phyloP scores from a whole-genome alignment of 1,139 yeast species.

The Debaryomyces sp. region DNA sequence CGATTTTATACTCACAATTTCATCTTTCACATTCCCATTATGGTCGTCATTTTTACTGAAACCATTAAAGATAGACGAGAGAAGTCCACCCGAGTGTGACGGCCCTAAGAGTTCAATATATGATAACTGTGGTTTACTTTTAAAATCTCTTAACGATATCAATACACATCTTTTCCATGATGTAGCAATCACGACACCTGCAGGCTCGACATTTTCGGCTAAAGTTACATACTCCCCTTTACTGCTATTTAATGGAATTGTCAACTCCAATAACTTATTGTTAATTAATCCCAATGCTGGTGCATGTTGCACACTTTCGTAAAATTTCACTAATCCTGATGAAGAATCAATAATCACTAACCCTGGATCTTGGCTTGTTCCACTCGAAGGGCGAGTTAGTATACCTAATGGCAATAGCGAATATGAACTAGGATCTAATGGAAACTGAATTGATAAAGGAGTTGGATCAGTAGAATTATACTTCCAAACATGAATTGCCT shows the following conservation, averaged over 20 bases:
- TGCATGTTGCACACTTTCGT: slow-evolving; percentile 70
- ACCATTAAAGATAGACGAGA: slow-evolving; percentile 27
- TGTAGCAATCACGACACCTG: slow-evolving; percentile 74
- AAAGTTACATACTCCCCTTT: slow-evolving; percentile 59
- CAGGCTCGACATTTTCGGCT: slow-evolving; percentile 69
- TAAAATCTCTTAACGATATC: slow-evolving; percentile 64
- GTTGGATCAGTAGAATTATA: slow-evolving; percentile 60
- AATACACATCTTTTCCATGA: slow-evolving; percentile 69
- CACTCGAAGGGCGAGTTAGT: slow-evolving; percentile 67
- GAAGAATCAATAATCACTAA: slow-evolving; percentile 59
- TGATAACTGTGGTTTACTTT: slow-evolving; percentile 61
- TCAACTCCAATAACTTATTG: slow-evolving; percentile 40
- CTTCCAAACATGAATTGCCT: slow-evolving; percentile 68
- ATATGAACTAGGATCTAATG: slow-evolving; percentile 23
- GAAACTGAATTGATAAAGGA: slow-evolving; percentile 59
- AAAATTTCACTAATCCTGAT: slow-evolving; percentile 60
- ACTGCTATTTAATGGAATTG: slow-evolving; percentile 36
- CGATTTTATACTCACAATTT: slow-evolving; percentile 61
- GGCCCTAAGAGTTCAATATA: slow-evolving; percentile 36
- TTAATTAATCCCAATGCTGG: slow-evolving; percentile 65
- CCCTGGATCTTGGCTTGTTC: slow-evolving; percentile 65
- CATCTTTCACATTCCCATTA: slow-evolving; percentile 31
- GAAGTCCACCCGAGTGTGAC: slow-evolving; percentile 21
- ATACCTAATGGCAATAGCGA: slow-evolving; percentile 54
- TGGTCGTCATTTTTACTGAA: slow-evolving; percentile 23